Percentiles rank a stretch among this genome's conserved stretches.
phyloP scores from a whole-genome alignment of 352 stramenopile species.

The Phytophthora colocasiae region DNA sequence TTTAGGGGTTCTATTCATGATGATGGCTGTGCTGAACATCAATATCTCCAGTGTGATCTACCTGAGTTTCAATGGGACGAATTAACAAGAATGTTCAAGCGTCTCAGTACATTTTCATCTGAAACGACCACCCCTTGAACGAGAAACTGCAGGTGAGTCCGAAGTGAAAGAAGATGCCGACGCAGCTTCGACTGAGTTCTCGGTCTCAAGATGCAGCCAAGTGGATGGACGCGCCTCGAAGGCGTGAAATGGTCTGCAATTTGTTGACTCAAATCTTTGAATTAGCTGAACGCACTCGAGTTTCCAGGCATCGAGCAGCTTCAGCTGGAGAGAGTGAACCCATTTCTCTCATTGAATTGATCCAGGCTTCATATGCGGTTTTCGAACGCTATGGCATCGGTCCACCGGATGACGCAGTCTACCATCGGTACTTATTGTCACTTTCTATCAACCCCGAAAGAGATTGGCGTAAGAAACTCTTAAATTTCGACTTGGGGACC shows the following conservation, averaged over 20 bases:
- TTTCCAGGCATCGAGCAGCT: constrained; percentile 9
- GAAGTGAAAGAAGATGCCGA: constrained; percentile 10
- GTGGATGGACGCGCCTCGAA: constrained; percentile 9
- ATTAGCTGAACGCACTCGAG: constrained; percentile 38
- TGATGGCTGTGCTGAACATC: constrained; percentile 40
- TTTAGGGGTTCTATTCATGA: constrained; percentile 34
- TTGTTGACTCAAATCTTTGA: constrained; percentile 60
- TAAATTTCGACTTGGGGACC: constrained; percentile 30
- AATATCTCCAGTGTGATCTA: constrained; percentile 39
- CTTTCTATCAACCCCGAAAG: constrained; percentile 61
- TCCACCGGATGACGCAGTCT: constrained; percentile 54
- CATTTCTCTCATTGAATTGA: constrained; percentile 69
- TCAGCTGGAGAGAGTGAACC: constrained; percentile 8
- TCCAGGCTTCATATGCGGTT: constrained; percentile 60
- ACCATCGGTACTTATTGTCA: constrained; percentile 62
- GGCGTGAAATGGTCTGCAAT: constrained; percentile 36
- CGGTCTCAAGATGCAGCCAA: not conserved
- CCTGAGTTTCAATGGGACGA: not conserved
- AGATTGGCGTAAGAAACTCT: constrained; percentile 70
- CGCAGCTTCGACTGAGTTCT: constrained; percentile 2
- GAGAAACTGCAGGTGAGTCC: constrained; percentile 20
- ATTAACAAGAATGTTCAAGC: not conserved
- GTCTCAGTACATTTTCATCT: not conserved
- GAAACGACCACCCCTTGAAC: constrained; percentile 28
- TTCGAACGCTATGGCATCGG: constrained; percentile 58